phyloP scores from a whole-genome alignment of 2,329 filamentous ascomycete genomes.

The Aspergillus udagawae region DNA sequence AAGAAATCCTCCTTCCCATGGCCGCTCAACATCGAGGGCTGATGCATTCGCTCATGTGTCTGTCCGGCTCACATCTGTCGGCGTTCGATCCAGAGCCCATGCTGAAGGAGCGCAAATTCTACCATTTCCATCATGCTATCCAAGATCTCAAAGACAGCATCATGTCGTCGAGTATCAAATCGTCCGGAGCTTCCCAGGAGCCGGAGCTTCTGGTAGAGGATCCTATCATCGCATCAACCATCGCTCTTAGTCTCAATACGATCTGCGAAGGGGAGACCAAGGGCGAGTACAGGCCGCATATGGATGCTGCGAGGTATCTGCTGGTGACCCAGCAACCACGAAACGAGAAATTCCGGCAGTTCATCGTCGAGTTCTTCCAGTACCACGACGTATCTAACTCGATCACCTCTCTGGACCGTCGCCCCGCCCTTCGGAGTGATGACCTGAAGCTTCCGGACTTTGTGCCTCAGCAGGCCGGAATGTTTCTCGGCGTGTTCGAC shows the following conservation, averaged over 20 bases:
- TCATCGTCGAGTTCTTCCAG: constrained; percentile 73
- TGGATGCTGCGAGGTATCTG: constrained; percentile 69
- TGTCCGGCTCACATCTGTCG: constrained; percentile 73
- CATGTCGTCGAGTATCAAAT: constrained; percentile 21
- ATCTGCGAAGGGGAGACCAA: constrained; percentile 57
- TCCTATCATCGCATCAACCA: constrained; percentile 58
- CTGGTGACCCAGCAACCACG: constrained; percentile 57
- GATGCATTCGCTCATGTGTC: constrained; percentile 84
- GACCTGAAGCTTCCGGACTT: constrained; percentile 53
- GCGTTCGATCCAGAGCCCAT: constrained; percentile 48
- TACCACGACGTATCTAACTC: constrained; percentile 67
- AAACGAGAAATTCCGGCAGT: constrained; percentile 68
- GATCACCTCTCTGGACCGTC: constrained; percentile 53
- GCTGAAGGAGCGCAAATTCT: constrained; percentile 52
- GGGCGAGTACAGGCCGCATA: constrained; percentile 75
- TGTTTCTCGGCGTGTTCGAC: constrained; percentile 76
- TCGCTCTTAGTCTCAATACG: constrained; percentile 58
- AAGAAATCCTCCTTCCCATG: constrained; percentile 76
- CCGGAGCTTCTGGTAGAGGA: constrained; percentile 47
- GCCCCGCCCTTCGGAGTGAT: constrained; percentile 50
- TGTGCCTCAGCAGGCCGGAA: constrained; percentile 53
- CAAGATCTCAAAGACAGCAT: constrained; percentile 40
- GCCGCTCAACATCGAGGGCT: constrained; percentile 74
- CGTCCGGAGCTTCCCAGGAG: constrained; percentile 21
- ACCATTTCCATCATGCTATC: constrained; percentile 48